phyloP scores from a whole-genome alignment of 345 rosid genomes.

The Crucihimalaya himalaica region DNA sequence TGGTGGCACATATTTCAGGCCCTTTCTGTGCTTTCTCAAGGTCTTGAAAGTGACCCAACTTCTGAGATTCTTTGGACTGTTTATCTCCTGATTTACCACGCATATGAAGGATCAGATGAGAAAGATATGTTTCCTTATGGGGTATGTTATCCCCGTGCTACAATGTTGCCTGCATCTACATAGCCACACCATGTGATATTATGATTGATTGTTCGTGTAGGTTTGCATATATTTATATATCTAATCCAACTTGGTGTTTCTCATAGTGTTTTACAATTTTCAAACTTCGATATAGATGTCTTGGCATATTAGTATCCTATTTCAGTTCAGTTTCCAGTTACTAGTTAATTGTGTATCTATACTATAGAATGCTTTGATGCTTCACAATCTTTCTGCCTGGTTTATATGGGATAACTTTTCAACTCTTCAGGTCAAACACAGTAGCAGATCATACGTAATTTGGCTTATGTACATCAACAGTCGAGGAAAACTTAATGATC shows the following conservation, averaged over 20 bases:
- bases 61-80: slow-evolving; percentile 82
- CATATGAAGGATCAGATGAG: slow-evolving; percentile 47
- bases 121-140: slow-evolving; percentile 68
- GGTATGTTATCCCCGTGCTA: slow-evolving; percentile 54
- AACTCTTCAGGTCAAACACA: slow-evolving; percentile 69
- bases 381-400: neutral
- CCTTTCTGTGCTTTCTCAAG: slow-evolving; percentile 69
- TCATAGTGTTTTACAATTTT: slow-evolving; percentile 11
- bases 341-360: slow-evolving; percentile 9
- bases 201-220: slow-evolving; percentile 11
- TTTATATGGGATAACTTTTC: slow-evolving; percentile 45
- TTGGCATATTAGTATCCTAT: slow-evolving; percentile 4
- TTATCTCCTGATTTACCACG: slow-evolving; percentile 67
- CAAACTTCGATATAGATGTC: slow-evolving; percentile 7
- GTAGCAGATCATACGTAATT: slow-evolving; percentile 69
- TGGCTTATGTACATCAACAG: slow-evolving; percentile 95
- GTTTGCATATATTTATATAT: neutral
- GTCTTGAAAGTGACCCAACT: slow-evolving; percentile 71
- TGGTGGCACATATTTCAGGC: slow-evolving; percentile 56
- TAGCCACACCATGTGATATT: slow-evolving; percentile 17
- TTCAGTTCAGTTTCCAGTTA: neutral
- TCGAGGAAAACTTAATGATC: slow-evolving; percentile 65
- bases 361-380: slow-evolving; percentile 5
- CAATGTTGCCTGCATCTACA: slow-evolving; percentile 31
- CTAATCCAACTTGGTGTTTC: neutral